Evolutionary conservation across 805 yeast species (phyloP).

Genomic region (Candida adriatica): DNA sequence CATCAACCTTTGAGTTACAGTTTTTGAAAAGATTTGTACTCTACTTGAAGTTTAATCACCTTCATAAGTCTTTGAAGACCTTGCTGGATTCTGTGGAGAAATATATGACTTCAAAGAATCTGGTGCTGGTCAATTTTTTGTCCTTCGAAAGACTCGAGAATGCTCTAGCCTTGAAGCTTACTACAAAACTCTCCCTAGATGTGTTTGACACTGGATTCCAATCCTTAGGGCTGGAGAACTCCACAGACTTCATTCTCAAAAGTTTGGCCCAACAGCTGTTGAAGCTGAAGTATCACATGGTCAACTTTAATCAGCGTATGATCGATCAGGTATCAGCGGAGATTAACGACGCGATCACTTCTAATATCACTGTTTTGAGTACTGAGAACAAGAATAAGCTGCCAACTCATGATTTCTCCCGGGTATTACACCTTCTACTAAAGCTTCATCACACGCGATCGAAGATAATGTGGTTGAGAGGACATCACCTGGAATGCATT

Average conservation of each 20-base stretch:
- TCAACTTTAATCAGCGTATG: constrained; percentile 10
- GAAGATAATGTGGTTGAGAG: constrained; percentile 13
- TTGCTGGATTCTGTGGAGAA: constrained; percentile 10
- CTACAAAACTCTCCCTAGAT: constrained; percentile 2
- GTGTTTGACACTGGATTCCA: constrained; percentile 2
- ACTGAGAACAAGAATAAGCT: constrained; percentile 11
- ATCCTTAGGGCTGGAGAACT: constrained; percentile 1
- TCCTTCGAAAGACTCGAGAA: constrained; percentile 9
- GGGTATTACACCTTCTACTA: constrained; percentile 8
- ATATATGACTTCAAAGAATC: constrained; percentile 4
- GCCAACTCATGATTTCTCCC: constrained; percentile 8
- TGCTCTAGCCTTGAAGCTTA: constrained; percentile 8
- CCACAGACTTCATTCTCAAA: constrained; percentile 5
- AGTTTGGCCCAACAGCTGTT: constrained; percentile 7
- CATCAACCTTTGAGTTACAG: constrained; percentile 13
- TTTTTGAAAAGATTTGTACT: constrained; percentile 14
- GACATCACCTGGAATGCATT: constrained; percentile 21
- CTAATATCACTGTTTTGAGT: constrained; percentile 3
- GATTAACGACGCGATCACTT: constrained; percentile 1
- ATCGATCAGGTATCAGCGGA: constrained; percentile 6
- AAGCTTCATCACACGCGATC: constrained; percentile 15
- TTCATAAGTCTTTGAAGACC: constrained; percentile 9
- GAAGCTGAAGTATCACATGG: constrained; percentile 12
- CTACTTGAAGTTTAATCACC: constrained; percentile 18
- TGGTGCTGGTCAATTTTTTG: constrained; percentile 14